These are phyloP conservation scores for Candida awuae DNA, from an alignment of 805 yeast genomes.

Conservation along the genomic window DNA sequence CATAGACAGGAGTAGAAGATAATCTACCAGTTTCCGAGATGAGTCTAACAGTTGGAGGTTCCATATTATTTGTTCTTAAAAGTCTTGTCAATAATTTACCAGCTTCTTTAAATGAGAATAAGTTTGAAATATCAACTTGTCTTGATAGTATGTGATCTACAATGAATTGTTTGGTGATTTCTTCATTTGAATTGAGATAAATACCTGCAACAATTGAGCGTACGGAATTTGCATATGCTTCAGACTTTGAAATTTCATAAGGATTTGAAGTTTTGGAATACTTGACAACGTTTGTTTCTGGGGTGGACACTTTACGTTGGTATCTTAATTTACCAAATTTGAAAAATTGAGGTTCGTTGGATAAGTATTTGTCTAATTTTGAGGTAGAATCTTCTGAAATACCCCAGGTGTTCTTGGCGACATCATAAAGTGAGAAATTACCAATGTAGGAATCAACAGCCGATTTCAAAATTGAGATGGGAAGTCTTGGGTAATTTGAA, in stretches of 20 bases:
- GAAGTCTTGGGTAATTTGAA: conserved; percentile 81
- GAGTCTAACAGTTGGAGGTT: conserved; percentile 70
- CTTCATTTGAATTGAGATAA: conserved; percentile 64
- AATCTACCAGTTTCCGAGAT: conserved; percentile 91
- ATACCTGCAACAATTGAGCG: conserved; percentile 79
- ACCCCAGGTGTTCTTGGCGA: conserved; percentile 78
- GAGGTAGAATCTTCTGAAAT: conserved; percentile 65
- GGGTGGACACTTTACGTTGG: conserved; percentile 34
- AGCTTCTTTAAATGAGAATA: conserved; percentile 80
- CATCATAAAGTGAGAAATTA: conserved; percentile 49
- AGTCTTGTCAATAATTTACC: conserved; percentile 73
- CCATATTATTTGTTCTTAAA: conserved; percentile 67
- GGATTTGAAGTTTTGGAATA: conserved; percentile 28
- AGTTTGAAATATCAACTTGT: conserved; percentile 60
- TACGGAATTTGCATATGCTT: conserved; percentile 60
- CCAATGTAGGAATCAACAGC: conserved; percentile 75
- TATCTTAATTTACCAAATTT: conserved; percentile 65
- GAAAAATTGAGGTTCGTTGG: conserved; percentile 59
- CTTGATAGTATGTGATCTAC: conserved; percentile 72
- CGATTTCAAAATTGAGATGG: conserved; percentile 64
- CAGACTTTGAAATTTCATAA: conserved; percentile 20
- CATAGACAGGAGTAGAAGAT: conserved; percentile 74
- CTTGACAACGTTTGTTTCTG: conserved; percentile 42
- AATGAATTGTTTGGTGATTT: conserved; percentile 60
- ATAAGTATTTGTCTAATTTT: conserved; percentile 55